Percentiles rank a stretch among this genome's conserved stretches.
Conservation (phyloP, 768 basidiomycete species). For the Rhodotorula sphaerocarpa region DNA sequence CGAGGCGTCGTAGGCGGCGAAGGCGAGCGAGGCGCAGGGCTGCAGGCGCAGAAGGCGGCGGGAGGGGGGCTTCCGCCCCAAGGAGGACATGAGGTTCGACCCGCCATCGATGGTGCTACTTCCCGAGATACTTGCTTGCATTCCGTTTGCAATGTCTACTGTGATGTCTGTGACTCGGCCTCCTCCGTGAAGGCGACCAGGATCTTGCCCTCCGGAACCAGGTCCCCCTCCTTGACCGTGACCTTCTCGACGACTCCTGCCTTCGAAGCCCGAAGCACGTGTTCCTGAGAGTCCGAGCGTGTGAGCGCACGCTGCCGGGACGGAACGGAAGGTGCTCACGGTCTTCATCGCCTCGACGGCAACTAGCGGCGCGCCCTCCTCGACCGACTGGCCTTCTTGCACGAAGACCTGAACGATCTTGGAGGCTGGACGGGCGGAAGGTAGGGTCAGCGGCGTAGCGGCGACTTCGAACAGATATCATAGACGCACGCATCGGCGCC, state of each 20-base stretch:
- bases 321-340: background rate
- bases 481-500: conserved; percentile 55
- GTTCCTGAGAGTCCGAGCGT: conserved; percentile 50
- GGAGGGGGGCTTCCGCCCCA: no score
- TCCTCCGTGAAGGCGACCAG: conserved; percentile 51
- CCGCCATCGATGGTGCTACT: no score
- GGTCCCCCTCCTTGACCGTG: conserved; percentile 73
- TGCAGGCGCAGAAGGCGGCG: no score
- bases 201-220: conserved; percentile 80
- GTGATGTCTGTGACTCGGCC: background rate
- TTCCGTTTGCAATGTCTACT: background rate
- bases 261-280: conserved; percentile 63
- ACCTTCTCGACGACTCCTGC: conserved; percentile 64
- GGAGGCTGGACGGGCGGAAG: conserved; percentile 1
- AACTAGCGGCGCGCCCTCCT: conserved; percentile 69
- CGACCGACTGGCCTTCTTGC: conserved; percentile 64
- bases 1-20: no score
- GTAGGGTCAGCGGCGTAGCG: background rate
- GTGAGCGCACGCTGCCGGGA: background rate
- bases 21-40: no score
- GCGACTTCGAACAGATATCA: no score
- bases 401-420: conserved; percentile 81
- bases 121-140: no score
- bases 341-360: conserved; percentile 97
- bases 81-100: no score